Conservation (phyloP, 1,284 basidiomycete genomes). For the Cutaneotrichosporon cavernicola region DNA sequence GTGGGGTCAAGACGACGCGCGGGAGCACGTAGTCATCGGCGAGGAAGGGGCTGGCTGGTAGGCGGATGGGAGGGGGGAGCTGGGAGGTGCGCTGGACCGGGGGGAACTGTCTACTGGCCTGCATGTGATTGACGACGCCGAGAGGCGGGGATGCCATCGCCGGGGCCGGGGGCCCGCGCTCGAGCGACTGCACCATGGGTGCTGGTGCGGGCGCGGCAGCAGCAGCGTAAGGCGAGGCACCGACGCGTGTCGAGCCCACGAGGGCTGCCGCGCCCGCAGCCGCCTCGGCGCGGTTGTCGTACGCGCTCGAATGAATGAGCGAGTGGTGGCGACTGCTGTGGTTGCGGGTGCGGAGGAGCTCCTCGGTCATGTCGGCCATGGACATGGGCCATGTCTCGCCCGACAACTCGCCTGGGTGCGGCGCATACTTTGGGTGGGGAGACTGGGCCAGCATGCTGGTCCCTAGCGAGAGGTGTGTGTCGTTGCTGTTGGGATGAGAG, state of each 20-base stretch:
- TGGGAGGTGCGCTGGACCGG: background rate
- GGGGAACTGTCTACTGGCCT: background rate
- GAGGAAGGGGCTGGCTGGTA: background rate
- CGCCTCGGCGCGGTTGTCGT: conserved; percentile 22
- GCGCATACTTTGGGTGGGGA: conserved; percentile 15
- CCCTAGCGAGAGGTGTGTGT: background rate
- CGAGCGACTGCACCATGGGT: background rate
- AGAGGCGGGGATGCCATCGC: conserved; percentile 3
- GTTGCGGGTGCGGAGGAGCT: conserved; percentile 23
- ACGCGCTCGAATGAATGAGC: conserved; percentile 14
- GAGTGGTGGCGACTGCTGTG: conserved; percentile 13
- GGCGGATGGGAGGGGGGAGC: conserved; percentile 6
- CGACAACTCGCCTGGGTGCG: conserved; percentile 22
- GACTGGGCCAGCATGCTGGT: background rate
- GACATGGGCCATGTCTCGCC: conserved; percentile 23
- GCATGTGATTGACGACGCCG: background rate
- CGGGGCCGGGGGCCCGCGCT: background rate
- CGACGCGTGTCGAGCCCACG: conserved; percentile 4
- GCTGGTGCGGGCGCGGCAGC: background rate
- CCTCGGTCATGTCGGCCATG: conserved; percentile 24
- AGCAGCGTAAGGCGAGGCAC: background rate
- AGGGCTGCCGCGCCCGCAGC: conserved; percentile 21
- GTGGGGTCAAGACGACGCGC: conserved; percentile 18
- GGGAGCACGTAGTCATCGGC: conserved; percentile 12
- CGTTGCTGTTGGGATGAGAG: background rate